These are phyloP conservation scores for Fusarium sp. DNA, from an alignment of 2,329 filamentous ascomycete species.

Conservation along the genomic window DNA sequence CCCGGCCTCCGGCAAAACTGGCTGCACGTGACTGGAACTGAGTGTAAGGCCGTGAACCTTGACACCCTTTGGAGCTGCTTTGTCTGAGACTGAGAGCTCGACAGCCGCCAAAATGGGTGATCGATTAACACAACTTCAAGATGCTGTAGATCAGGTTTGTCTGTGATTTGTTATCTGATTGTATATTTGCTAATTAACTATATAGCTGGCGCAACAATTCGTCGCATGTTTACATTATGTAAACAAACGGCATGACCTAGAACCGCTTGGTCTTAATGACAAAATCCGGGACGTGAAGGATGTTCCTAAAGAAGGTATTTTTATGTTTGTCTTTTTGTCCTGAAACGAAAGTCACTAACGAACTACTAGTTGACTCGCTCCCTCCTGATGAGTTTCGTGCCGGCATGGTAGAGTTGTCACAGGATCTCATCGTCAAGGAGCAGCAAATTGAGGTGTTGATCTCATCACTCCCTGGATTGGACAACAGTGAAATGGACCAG, in stretches of 20 bases:
- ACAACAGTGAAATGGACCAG: slow-evolving; percentile 83
- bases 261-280: slow-evolving; percentile 68
- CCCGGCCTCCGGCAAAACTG: slow-evolving; percentile 39
- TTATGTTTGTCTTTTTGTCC: no score
- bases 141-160: slow-evolving; percentile 82
- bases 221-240: slow-evolving; percentile 76
- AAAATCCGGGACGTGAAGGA: slow-evolving; percentile 70
- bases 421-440: slow-evolving; percentile 82
- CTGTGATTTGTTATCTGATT: fast-evolving
- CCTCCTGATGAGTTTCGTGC: slow-evolving; percentile 73
- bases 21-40: slow-evolving; percentile 37
- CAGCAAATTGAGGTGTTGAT: slow-evolving; percentile 86
- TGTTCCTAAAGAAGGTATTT: slow-evolving; percentile 64
- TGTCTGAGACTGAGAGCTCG: slow-evolving; percentile 6
- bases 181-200: slow-evolving; percentile 9
- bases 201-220: slow-evolving; percentile 75
- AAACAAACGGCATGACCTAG: slow-evolving; percentile 75
- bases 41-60: background rate
- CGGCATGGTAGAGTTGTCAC: slow-evolving; percentile 78
- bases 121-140: slow-evolving; percentile 84
- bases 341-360: background rate
- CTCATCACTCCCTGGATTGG: slow-evolving; percentile 79
- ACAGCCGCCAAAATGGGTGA: slow-evolving; percentile 71
- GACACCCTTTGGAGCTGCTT: background rate
- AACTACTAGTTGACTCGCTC: slow-evolving; percentile 68